Evolutionary conservation across 1,139 yeast genomes (phyloP).

Genomic region (Komagataea norvegica): DNA sequence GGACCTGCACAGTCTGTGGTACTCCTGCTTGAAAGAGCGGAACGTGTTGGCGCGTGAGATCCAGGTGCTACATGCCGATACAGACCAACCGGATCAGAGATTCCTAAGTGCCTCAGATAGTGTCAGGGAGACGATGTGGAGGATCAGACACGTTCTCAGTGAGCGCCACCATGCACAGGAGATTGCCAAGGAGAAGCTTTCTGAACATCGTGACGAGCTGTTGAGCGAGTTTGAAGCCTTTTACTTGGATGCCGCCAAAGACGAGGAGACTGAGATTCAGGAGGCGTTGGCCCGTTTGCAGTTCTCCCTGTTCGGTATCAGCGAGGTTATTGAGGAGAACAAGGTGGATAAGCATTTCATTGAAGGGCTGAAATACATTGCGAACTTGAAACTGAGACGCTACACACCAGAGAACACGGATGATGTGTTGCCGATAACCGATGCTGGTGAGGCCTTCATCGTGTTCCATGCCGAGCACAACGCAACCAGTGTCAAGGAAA

Average conservation of each 20-base stretch:
- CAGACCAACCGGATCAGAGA: conserved; percentile 35
- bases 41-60: conserved; percentile 76
- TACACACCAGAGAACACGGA: conserved; percentile 33
- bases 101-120: conserved; percentile 39
- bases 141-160: conserved; percentile 80
- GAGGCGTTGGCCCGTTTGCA: conserved; percentile 75
- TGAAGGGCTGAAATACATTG: conserved; percentile 62
- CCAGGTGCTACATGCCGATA: conserved; percentile 40
- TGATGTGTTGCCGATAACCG: conserved; percentile 30
- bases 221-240: conserved; percentile 52
- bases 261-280: conserved; percentile 56
- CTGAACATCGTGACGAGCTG: conserved; percentile 41
- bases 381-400: conserved; percentile 57
- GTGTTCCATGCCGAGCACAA: conserved; percentile 43
- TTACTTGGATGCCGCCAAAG: conserved; percentile 54
- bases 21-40: conserved; percentile 75
- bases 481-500: conserved; percentile 44
- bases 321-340: conserved; percentile 44
- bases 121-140: conserved; percentile 57
- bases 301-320: conserved; percentile 76
- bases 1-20: conserved; percentile 90
- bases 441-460: conserved; percentile 48
- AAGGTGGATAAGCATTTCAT: conserved; percentile 58
- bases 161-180: conserved; percentile 78
- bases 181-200: conserved; percentile 49